A percentile compares a stretch with the other conserved stretches of the same genome.
These are phyloP conservation scores for Diaporthe batatas DNA, from an alignment of 2,329 filamentous ascomycete species.

Conservation along the genomic window DNA sequence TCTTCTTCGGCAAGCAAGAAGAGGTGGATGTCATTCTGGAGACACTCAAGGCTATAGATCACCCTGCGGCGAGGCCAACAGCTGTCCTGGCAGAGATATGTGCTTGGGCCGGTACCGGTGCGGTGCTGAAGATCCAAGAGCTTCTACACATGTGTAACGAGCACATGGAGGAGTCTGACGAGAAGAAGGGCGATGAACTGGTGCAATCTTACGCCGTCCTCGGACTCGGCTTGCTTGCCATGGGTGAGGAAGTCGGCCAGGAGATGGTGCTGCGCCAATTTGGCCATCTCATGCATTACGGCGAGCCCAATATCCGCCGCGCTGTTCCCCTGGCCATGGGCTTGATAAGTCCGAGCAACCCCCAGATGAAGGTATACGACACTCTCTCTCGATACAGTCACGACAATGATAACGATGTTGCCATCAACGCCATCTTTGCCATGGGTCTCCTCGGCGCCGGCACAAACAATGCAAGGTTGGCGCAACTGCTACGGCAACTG, in stretches of 20 bases:
- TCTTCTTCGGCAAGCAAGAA: constrained; percentile 97
- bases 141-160: constrained; percentile 98
- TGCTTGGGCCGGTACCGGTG: constrained; percentile 97
- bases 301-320: constrained; percentile 95
- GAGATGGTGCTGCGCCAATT: constrained; percentile 99
- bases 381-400: constrained; percentile 97
- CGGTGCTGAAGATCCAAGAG: constrained; percentile 96
- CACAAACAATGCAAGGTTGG: constrained; percentile 97
- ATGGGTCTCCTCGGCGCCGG: constrained; percentile 98
- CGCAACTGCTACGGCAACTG: constrained; percentile 92
- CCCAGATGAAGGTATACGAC: constrained; percentile 99
- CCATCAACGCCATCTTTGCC: constrained; percentile 98
- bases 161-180: constrained; percentile 92
- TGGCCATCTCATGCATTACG: constrained; percentile 98
- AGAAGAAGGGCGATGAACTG: constrained; percentile 95
- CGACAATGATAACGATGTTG: constrained; percentile 98
- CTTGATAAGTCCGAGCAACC: constrained; percentile 95
- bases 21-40: constrained; percentile 99
- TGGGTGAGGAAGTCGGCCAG: constrained; percentile 98
- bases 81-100: constrained; percentile 95
- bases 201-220: constrained; percentile 96
- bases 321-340: constrained; percentile 97
- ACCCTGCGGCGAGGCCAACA: constrained; percentile 97
- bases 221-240: constrained; percentile 92
- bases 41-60: constrained; percentile 95